Evolutionary conservation across 2,329 filamentous ascomycete genomes (phyloP), one percentile per base, ranked within the genome.

Genomic region (Cucurbitaria berberidis): DNA sequence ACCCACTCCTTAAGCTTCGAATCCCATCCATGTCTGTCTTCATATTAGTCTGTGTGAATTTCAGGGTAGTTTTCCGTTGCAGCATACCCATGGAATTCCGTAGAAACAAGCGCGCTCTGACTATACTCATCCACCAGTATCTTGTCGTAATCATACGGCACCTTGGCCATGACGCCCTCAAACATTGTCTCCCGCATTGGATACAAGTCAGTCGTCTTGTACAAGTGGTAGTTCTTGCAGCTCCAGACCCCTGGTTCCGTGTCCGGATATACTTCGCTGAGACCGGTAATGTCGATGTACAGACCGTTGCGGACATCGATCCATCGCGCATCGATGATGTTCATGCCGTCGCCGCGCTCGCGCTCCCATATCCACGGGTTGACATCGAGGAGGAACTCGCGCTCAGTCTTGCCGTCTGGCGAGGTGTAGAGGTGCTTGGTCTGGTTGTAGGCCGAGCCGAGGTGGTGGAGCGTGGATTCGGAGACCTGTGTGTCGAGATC

Each of bases 311-410:
- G 75, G 53, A 82, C 82, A 73, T 95, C 90, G 68, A 95, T 90
- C 89, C 89, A 96, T 40, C 91, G 83, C 21, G 87, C 90, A 74
- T 95, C 91, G 65, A 95, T 95, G 50, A 95, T 83, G 70, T 96
- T 96, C 68, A 81, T 77, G 16, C 89, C 89, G 63, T 89, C 82
- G 38, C 86, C 86, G 19, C 84, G 81, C 22, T 80, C 79, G 2
- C 87, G 78, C 48, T 88, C 82, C 51, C 78, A 78, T 64, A 86
- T 82, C 77, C 87, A 85, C 0, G 89, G 88, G 75, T 93, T 95
- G 55, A 93, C 79, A 68, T 95, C 90, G 11, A 95, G 81, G 11
- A 93, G 80, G 66, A 90, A 96, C 36, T 80, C 71, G 16, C 83
- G 78, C 40, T 76, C 64, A 51, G 81, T 70, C 68, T 62, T 57